Conservation (phyloP, 2,329 filamentous ascomycete genomes). For the Monosporascus sp. region DNA sequence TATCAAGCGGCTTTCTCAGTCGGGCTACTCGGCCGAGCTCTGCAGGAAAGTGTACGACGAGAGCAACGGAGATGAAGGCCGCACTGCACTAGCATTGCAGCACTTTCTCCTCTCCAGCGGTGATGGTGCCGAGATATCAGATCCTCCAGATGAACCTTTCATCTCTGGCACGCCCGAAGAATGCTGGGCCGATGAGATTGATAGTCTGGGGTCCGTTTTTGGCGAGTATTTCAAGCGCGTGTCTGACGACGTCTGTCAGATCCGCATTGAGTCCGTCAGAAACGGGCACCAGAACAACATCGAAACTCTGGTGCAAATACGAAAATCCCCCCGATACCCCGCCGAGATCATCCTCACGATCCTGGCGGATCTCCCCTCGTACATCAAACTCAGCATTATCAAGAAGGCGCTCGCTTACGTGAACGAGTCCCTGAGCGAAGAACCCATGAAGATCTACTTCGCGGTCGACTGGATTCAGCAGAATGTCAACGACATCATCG, state of each 20-base stretch:
- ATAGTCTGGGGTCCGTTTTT: slow-evolving; percentile 79
- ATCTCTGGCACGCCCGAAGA: slow-evolving; percentile 50
- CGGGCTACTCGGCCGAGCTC: slow-evolving; percentile 80
- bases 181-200: slow-evolving; percentile 80
- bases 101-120: slow-evolving; percentile 54
- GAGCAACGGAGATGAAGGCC: slow-evolving; percentile 64
- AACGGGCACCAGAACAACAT: slow-evolving; percentile 45
- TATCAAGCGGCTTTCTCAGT: slow-evolving; percentile 73
- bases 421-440: slow-evolving; percentile 64
- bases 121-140: slow-evolving; percentile 15
- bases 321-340: slow-evolving; percentile 71
- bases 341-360: slow-evolving; percentile 64
- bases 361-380: slow-evolving; percentile 70
- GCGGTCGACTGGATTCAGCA: slow-evolving; percentile 88
- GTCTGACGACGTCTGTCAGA: slow-evolving; percentile 60
- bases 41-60: slow-evolving; percentile 73
- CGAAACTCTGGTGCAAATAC: slow-evolving; percentile 58
- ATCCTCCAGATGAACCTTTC: slow-evolving; percentile 36
- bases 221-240: slow-evolving; percentile 63
- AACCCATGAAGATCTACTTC: slow-evolving; percentile 85
- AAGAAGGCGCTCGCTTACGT: slow-evolving; percentile 71
- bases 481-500: slow-evolving; percentile 74
- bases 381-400: slow-evolving; percentile 86
- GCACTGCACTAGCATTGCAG: slow-evolving; percentile 76
- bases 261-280: slow-evolving; percentile 55